Evolutionary conservation across 2,329 filamentous ascomycete genomes (phyloP), one percentile per base, ranked within the genome.

Genomic region (Chaetothyriales sp.): DNA sequence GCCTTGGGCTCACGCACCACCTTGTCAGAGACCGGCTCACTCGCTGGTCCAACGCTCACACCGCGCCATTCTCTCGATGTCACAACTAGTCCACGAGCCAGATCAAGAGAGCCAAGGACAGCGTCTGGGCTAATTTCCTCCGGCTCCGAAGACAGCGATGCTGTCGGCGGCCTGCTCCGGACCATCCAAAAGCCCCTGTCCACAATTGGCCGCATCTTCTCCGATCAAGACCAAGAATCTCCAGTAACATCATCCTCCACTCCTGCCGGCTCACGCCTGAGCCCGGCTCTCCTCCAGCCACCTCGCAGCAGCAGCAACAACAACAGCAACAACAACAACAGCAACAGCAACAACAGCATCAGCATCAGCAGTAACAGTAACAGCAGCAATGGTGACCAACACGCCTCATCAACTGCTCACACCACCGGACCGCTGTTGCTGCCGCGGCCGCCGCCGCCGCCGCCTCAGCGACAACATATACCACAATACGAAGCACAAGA

Each of bases 141-240:
- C 43, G 72, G 75, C 52, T 72, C 65, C 64, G 71, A 76, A 57
- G 73, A 73, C 1, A 65, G 69, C 10, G 83, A 81, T 49, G 84
- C 89, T 44, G 90, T 95, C 22, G 81, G 83, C 43, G 89, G 90
- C 1, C 73, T 98, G 13, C 73, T 98, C 2, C 81, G 89, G 46
- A 90, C 89, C 0, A 95, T 98, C 51, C 90, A 97, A 67, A 85
- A 81, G 53, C 92, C 92, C 0, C 74, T 98, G 10, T 88, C 83
- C 51, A 94, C 87, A 0, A 95, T 98, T 55, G 92, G 92, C 2
- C 81, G 90, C 49, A 97, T 98, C 56, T 97, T 98, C 68, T 88
- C 87, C 0, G 92, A 86, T 56, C 82, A 82, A 18, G 58, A 65
- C 29, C 69, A 67, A 56, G 67, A 69, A 50, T 62, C 64, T 43